Evolutionary conservation across 2,329 filamentous ascomycete species (phyloP).

Genomic region (Exserohilum turcica): DNA sequence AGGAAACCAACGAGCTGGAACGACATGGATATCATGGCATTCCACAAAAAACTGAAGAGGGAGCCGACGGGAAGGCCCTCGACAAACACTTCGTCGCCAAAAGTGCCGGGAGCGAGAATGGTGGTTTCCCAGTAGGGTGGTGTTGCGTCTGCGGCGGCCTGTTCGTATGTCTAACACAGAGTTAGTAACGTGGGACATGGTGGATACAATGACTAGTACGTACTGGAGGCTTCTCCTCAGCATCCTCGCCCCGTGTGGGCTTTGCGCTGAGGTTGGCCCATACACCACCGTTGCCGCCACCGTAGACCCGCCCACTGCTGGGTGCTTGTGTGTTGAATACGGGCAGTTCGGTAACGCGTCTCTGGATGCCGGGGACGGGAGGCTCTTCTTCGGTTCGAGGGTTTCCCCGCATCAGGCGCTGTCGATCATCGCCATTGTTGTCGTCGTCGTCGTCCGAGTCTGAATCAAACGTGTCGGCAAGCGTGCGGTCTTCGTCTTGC

Average conservation of each 20-base stretch:
- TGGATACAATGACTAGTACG: conserved; percentile 47
- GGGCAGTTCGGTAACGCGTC: conserved; percentile 61
- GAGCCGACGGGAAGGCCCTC: conserved; percentile 93
- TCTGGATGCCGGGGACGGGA: conserved; percentile 47
- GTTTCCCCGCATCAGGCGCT: conserved; percentile 79
- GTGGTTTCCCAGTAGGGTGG: conserved; percentile 99
- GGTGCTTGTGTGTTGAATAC: conserved; percentile 52
- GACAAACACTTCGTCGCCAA: conserved; percentile 94
- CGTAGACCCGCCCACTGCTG: conserved; percentile 62
- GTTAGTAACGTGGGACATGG: conserved; percentile 41
- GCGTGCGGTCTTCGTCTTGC: conserved; percentile 72
- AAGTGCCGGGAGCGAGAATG: conserved; percentile 88
- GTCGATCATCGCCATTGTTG: conserved; percentile 73
- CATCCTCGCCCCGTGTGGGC: conserved; percentile 78
- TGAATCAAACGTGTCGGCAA: conserved; percentile 87
- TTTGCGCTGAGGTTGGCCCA: conserved; percentile 95
- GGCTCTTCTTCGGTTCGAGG: conserved; percentile 35
- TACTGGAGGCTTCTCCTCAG: conserved; percentile 93
- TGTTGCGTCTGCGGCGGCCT: conserved; percentile 93
- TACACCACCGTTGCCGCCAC: conserved; percentile 86
- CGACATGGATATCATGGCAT: conserved; percentile 92
- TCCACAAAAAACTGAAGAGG: conserved; percentile 87
- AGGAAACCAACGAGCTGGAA: conserved; percentile 98
- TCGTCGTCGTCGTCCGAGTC: conserved; percentile 68
- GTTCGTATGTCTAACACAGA: conserved; percentile 81